phyloP scores from a whole-genome alignment of 495 filamentous ascomycete genomes.

The Penicillium verhagenii region DNA sequence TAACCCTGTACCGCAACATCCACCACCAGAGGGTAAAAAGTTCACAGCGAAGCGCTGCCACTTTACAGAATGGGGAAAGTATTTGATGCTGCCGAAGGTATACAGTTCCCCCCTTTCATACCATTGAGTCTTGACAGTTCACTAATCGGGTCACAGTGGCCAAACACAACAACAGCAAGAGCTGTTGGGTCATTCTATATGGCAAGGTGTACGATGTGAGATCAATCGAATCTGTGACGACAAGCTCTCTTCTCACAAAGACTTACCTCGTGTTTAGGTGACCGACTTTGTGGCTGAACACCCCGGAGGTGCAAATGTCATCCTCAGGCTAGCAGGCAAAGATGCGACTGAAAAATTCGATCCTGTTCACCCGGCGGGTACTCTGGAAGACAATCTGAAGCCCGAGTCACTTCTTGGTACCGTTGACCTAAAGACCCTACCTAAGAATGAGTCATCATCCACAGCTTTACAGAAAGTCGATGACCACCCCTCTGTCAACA shows the following conservation, averaged over 20 bases:
- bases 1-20: no score
- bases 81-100: not conserved
- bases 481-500: constrained; percentile 61
- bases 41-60: no score
- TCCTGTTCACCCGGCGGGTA: constrained; percentile 86
- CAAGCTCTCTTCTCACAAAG: not conserved
- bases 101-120: not conserved
- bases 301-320: constrained; percentile 83
- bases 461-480: constrained; percentile 27
- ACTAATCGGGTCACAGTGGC: constrained; percentile 47
- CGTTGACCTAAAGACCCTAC: constrained; percentile 65
- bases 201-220: constrained; percentile 85
- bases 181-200: constrained; percentile 91
- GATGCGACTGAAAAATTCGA: constrained; percentile 94
- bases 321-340: constrained; percentile 77
- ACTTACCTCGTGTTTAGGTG: constrained; percentile 32
- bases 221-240: no score
- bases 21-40: no score
- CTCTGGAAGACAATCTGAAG: constrained; percentile 74
- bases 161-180: constrained; percentile 75
- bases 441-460: constrained; percentile 31
- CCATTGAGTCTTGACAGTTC: not conserved
- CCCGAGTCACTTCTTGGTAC: constrained; percentile 71
- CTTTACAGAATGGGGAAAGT: not conserved
- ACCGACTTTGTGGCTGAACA: constrained; percentile 79